phyloP scores from a whole-genome alignment of 352 stramenopile genomes.

The Pythium aphanidermatum region DNA sequence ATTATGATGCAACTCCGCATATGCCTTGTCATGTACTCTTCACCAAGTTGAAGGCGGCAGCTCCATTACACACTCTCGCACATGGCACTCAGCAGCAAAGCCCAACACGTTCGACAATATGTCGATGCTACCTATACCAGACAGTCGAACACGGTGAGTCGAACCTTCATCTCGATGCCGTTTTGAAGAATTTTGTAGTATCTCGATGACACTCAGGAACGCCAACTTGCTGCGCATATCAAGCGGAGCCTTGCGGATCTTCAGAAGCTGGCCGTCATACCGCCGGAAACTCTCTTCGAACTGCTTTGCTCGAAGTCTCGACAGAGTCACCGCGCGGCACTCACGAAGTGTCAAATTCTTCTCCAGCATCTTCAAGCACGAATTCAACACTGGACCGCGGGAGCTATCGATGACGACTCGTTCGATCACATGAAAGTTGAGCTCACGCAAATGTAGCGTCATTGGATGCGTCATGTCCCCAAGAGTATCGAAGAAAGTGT shows the following conservation, averaged over 20 bases:
- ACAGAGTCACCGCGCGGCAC: constrained; percentile 8
- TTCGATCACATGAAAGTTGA: constrained; percentile 13
- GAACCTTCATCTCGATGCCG: no score
- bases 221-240: constrained; percentile 8
- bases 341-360: background rate
- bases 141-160: no score
- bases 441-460: background rate
- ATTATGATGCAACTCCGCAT: no score
- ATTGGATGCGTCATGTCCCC: background rate
- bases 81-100: no score
- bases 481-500: constrained; percentile 5
- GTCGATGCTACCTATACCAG: no score
- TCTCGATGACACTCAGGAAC: constrained; percentile 7
- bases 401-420: constrained; percentile 2
- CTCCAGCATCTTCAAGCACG: constrained; percentile 6
- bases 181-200: no score
- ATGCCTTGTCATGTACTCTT: no score
- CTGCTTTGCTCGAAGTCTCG: background rate
- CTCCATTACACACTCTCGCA: no score
- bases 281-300: constrained; percentile 1
- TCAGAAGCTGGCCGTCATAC: constrained; percentile 4
- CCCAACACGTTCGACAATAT: no score
- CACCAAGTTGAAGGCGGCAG: no score
- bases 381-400: constrained; percentile 6
- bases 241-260: constrained; percentile 1